These are phyloP conservation scores for Periconia macrospinosa DNA, from an alignment of 2,329 filamentous ascomycete genomes.

Conservation along the genomic window DNA sequence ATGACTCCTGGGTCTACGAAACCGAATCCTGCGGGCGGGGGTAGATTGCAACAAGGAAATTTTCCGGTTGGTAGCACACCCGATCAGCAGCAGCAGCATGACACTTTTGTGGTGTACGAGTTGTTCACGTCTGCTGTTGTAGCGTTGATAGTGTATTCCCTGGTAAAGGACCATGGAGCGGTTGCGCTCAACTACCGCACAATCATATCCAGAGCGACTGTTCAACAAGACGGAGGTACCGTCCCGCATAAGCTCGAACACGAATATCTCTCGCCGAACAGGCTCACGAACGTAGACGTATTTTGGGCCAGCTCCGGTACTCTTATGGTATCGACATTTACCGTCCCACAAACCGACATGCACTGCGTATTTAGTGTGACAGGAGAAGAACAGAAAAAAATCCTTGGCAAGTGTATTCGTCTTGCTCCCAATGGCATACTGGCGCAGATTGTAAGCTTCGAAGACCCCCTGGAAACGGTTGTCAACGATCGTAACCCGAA, in stretches of 20 bases:
- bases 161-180: constrained; percentile 35
- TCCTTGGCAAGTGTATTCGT: constrained; percentile 34
- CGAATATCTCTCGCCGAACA: constrained; percentile 9
- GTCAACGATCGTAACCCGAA: constrained; percentile 21
- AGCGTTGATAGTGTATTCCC: constrained; percentile 36
- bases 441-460: constrained; percentile 32
- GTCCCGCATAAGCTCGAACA: constrained; percentile 5
- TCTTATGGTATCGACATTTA: constrained; percentile 34
- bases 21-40: constrained; percentile 17
- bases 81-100: constrained; percentile 27
- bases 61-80: constrained; percentile 17
- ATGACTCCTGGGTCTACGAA: constrained; percentile 22
- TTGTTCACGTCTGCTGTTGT: constrained; percentile 42
- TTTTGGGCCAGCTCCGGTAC: constrained; percentile 40
- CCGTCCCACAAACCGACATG: constrained; percentile 24
- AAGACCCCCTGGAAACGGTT: constrained; percentile 26
- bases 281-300: constrained; percentile 34
- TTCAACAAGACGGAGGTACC: constrained; percentile 8
- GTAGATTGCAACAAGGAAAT: constrained; percentile 20
- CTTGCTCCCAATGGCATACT: constrained; percentile 39
- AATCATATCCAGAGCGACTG: constrained; percentile 30
- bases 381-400: constrained; percentile 16
- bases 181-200: constrained; percentile 43
- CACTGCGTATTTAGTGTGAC: constrained; percentile 20
- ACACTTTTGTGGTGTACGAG: constrained; percentile 40